Base-by-base conservation (phyloP, 108 stramenopile species). In the Nannochloropsis granulata region DNA sequence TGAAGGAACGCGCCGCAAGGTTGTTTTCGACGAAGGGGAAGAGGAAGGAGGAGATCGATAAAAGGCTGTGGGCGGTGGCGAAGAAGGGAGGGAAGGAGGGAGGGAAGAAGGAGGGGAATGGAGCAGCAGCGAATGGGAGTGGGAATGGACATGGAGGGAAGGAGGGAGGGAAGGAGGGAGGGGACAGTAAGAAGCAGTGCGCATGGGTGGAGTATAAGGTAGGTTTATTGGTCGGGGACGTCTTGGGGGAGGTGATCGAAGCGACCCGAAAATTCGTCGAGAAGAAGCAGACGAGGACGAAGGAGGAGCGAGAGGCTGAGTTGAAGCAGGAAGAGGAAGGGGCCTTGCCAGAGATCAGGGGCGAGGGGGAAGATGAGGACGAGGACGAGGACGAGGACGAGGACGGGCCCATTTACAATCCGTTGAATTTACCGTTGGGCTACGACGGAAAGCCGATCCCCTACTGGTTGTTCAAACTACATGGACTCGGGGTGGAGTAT, bases 401-500 rank as follows among this genome's bases (percentile, higher is more conserved):
- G 13, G 97, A 99, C 83, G 94, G 93, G 23, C 96, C 96, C 13
- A 97, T 97, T 85, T 99, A 99, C 93, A 99, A 99, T 91, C 98
- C 97, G 16, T 95, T 97, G 89, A 97, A 97, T 88, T 93, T 99
- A 19, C 97, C 97, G 12, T 92, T 98, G 34, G 99, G 95, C 79
- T 98, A 95, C 96, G 97, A 98, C 86, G 99, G 99, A 13, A 98
- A 98, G 83, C 99, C 99, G 13, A 99, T 99, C 79, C 96, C 99
- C 2, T 96, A 95, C 84, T 99, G 99, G 99, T 91, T 99, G 42
- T 99, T 97, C 93, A 98, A 98, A 89, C 92, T 99, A 24, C 99
- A 99, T 90, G 97, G 97, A 1, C 93, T 99, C n/a, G 96, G 97
- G 84, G 94, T 96, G 82, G 96, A 95, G 89, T 98, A 94, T 88